These are phyloP conservation scores for Tolypocladium endophyticum DNA, from an alignment of 2,329 filamentous ascomycete genomes.

Conservation along the genomic window DNA sequence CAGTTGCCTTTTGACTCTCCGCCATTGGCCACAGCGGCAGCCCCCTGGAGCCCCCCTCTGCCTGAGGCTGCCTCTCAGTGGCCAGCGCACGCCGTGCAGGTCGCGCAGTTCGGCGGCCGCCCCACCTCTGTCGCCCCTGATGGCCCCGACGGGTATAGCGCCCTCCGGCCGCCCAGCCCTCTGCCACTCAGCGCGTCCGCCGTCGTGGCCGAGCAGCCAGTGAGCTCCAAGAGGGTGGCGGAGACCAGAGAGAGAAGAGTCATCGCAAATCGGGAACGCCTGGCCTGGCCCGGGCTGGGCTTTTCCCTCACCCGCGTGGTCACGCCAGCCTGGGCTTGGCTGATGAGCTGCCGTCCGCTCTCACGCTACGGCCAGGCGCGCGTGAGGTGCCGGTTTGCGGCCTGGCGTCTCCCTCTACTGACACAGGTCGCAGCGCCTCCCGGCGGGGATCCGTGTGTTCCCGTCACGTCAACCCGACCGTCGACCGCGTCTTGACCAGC, in stretches of 20 bases:
- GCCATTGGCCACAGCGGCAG: neutral
- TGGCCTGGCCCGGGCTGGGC: neutral
- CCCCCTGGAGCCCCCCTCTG: neutral
- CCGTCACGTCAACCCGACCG: neutral
- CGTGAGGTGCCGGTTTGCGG: neutral
- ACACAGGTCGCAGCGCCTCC: no score
- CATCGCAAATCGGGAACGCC: neutral
- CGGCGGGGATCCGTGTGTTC: neutral
- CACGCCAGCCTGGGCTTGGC: neutral
- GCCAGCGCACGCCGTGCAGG: neutral
- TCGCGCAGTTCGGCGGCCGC: neutral
- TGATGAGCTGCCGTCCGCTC: neutral
- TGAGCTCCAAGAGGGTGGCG: neutral
- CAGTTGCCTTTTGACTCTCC: neutral
- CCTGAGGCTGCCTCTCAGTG: neutral
- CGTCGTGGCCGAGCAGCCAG: neutral
- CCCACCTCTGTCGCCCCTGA: slow-evolving; percentile 1
- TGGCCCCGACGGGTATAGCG: neutral
- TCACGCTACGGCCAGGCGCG: neutral
- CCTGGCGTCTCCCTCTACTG: neutral
- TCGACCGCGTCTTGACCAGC: neutral
- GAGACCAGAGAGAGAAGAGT: neutral
- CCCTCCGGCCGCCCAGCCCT: neutral
- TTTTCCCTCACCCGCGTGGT: neutral
- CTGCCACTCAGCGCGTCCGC: neutral